Evolutionary conservation across 1,139 yeast species (phyloP), one percentile per base, ranked within the genome.

Genomic region (Nakaseomyces bracarensis): DNA sequence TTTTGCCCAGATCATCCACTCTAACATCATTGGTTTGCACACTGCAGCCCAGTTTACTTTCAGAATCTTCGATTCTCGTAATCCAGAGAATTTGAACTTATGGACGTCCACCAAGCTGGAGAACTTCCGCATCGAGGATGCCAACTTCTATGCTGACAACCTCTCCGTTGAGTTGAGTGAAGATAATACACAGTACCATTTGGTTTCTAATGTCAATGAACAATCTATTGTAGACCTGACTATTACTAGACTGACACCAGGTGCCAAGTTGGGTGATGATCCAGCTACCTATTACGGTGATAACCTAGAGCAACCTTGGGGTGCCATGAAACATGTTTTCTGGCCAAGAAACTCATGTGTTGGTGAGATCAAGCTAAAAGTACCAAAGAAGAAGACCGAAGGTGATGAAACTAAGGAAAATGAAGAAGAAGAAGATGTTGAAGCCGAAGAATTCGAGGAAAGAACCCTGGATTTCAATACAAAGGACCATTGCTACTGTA

Each of bases 41-140:
- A 84, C 86, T 47, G 87, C 96, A 27, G 95, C 97, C 9, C 97
- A 91, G 63, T 89, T 89, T 65, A 91, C 97, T 26, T 89, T 89
- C 65, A 77, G 93, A 58, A 63, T 89, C 43, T 81, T 69, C 64
- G 74, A 82, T 57, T 54, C 49, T 20, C 50, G 41, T 38, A 50
- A 52, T 46, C 64, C 57, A 20, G 54, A 49, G 29, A 45, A 49
- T 14, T 44, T 57, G 51, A 63, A 54, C 43, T 43, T 82, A 43
- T 89, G 97, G 97, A 84, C 96, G 5, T 82, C 95, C 10, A 87
- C 96, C 29, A 81, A 83, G 56, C 71, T 91, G 55, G 94, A 84
- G 46, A 82, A 86, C 59, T 86, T 84, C 61, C 70, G 75, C 49
- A 71, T 77, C 47, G 80, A 80, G 37, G 95, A 93, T n/a, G 65